Evolutionary conservation across 108 stramenopile species (phyloP), one percentile per base, ranked within the genome.

Genomic region (Nannochloropsis granulata): DNA sequence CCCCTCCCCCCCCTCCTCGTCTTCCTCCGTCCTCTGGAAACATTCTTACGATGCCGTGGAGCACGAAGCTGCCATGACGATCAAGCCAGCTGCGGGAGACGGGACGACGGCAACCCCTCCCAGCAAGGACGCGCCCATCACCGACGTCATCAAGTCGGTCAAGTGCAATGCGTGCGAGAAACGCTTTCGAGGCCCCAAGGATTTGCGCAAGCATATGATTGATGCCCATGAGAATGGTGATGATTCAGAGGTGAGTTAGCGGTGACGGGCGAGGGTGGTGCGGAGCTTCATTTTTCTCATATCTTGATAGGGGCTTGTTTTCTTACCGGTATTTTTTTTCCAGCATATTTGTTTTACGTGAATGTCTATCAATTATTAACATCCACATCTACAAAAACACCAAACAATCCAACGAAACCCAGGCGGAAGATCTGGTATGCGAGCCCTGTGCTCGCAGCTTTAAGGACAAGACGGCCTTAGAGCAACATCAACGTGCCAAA

Each of bases 401-500:
- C 82, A 86, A 78, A 82, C n/a, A 43, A 82, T 13, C 46, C 45
- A 12, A 78, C 81, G 34, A 25, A 23, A 25, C 24, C 23, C 79
- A 46, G 23, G 81, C 56, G 82, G 79, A 83, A 13, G 45, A 79
- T 19, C 86, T 2, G n/a, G 21, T 79, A 13, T 83, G 86, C 45
- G 44, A 43, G 79, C 26, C 24, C 26, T 86, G 86, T 46, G 82
- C 13, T 45, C 86, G 86, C 43, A 44, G 80, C 26, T 86, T 86
- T 79, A 83, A 44, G 23, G 83, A 82, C 43, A 82, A 83, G 43
- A 34, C 81, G 45, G 83, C 86, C 13, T 43, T 86, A 11, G 83
- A 78, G 14, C 86, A 86, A 79, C 86, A 86, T 45, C 25, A 79
- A 25, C 78, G 25, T 34, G 86, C 86, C 78, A 86, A 86, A 79